Conservation (phyloP, 306 rosid species). For the Morella rubra region DNA sequence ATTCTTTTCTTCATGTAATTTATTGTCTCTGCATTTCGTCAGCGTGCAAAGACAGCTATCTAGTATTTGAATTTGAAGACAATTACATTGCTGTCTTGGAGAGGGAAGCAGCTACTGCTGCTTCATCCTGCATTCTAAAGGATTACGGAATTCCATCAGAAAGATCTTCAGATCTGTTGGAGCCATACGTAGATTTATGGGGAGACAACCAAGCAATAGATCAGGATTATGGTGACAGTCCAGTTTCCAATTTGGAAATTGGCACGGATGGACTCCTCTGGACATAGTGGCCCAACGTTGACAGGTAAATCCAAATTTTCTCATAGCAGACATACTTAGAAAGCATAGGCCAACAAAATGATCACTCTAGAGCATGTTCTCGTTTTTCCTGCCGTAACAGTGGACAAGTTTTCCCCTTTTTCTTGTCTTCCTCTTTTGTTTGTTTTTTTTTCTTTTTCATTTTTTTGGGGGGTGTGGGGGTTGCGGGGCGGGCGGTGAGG, state of each 20-base stretch:
- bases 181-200: constrained; percentile 60
- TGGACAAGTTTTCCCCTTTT: background rate
- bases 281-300: constrained; percentile 38
- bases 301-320: constrained; percentile 10
- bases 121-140: constrained; percentile 67
- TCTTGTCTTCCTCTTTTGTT: too few relatives aligned
- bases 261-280: constrained; percentile 75
- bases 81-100: constrained; percentile 76
- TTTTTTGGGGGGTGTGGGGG: background rate
- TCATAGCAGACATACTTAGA: constrained; percentile 3
- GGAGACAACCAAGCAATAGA: constrained; percentile 45
- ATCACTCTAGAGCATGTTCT: background rate
- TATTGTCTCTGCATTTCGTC: constrained; percentile 35
- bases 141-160: constrained; percentile 86
- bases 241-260: constrained; percentile 72
- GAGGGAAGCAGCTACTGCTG: constrained; percentile 62
- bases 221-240: constrained; percentile 55
- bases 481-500: background rate
- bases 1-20: constrained; percentile 10
- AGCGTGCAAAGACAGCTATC: constrained; percentile 78
- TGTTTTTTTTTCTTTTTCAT: background rate
- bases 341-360: background rate
- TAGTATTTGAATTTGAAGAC: constrained; percentile 87
- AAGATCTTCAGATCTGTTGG: constrained; percentile 75
- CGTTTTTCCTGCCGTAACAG: background rate